Evolutionary conservation across 192 early-diverging fungal species (phyloP), one percentile per base, ranked within the genome.

Genomic region (Backusella morwellensis): DNA sequence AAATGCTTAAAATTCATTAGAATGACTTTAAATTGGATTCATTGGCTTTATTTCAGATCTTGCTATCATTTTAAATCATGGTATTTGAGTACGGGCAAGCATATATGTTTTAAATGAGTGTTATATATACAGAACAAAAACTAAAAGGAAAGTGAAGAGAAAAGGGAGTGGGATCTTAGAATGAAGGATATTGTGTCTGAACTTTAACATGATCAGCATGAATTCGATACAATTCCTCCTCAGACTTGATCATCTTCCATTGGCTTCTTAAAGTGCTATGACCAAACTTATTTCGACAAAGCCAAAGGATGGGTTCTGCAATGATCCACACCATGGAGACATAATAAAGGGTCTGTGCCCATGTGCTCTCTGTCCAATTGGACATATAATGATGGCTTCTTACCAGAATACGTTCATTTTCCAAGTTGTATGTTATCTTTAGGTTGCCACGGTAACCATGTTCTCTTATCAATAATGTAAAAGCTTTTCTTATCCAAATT

Each of bases 321-420:
- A 88, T 79, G 34, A 88, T 81, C 80, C 86, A 88, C 3, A 86
- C 70, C 67, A 83, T 86, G 8, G 85, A 85, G 38, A 86, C 56
- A 36, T 82, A 76, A 26, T 81, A 79, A 5, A 88, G 50, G 6
- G 78, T 44, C 32, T 67, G 70, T 11, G 85, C 50, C 35, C 44
- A 54, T 14, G 35, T 74, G 11, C 67, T 47, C 15, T 85, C 78
- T 11, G 70, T 38, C 38, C 50, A 47, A 44, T 63, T 35, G 12
- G 85, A 82, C 6, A 84, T 11, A 2, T 70, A 47, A 15, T 81
- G 77, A 44, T 77, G 36, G 1, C 77, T 78, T 38, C 75, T 78
- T 6, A 85, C 84, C 2, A 54, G 36, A 15, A 87, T 74, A 7
- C 70, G 66, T 66, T 84, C 29, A 44, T 81, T 81, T 36, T 76